Evolutionary conservation across 805 yeast genomes (phyloP), one percentile per base, ranked within the genome.

Genomic region (Sugiyamaella mastotermitis): DNA sequence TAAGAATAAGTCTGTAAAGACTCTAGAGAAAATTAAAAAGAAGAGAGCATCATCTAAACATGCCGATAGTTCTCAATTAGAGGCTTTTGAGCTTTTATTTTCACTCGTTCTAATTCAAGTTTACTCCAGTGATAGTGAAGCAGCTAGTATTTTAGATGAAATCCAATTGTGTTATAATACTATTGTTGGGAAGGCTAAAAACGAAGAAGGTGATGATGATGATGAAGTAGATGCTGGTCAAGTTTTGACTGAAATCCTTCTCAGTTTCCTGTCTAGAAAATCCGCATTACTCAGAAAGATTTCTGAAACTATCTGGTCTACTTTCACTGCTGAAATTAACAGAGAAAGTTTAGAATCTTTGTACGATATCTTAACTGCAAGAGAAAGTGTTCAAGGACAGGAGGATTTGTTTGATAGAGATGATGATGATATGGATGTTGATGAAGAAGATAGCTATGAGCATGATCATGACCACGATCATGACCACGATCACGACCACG

Each of bases 381-480:
- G 74, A 53, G 97, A 88, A 58, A 84, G 83, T 56, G 75, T 78
- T 45, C 78, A 80, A 48, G 97, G 97, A 1, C 92, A 84, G 58
- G 69, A 71, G 18, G 72, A 72, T 32, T 61, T 90, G 51, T 88
- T 88, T 54, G 84, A 83, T 41, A 76, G 72, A 10, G 84, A 67
- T 8, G 69, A 69, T 33, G 76, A 65, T 13, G 65, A 55, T 28
- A 74, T 64, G 16, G 71, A 64, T 4, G 79, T 68, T 23, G 70
- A 58, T 2, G 74, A 58, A 0, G 72, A 61, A 1, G 77, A 70
- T 1, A 69, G 58, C 0, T 65, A 58, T 0, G 62, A 55, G 1
- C 66, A 50, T 1, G 65, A 56, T 2, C 64, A 62, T 1, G 64
- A 52, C 1, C 67, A 56, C 2, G 57, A 49, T 4, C 58, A 52